Evolutionary conservation across 2,329 filamentous ascomycete genomes (phyloP), one percentile per base, ranked within the genome.

Genomic region (Alternaria ethzedia): DNA sequence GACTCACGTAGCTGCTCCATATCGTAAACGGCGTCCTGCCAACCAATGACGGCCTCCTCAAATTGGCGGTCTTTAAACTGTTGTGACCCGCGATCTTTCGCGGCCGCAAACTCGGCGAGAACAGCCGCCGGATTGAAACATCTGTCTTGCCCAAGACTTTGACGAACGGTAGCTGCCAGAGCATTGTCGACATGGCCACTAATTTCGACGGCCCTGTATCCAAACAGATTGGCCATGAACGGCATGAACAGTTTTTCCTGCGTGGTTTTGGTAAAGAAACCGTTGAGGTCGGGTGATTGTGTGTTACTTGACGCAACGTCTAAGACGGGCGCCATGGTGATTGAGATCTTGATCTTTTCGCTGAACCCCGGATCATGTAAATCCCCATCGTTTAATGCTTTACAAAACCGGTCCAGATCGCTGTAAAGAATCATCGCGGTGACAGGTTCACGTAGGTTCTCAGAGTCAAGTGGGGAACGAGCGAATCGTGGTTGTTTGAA

Each of bases 191-290:
- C 59, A 10, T 57, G 49, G 9, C 66, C 65, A 3, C 49, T 20
- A 11, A 72, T 28, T 15, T 61, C 52, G 6, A 68, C 54, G 15
- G 49, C 15, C 17, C 64, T 57, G 21, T 64, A 68, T 2, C 70
- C 70, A 17, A 65, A 57, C 9, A 72, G 46, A 9, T 54, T 32
- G 8, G 45, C 57, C 21, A 52, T 61, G 54, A 73, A 64, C 6
- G 70, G 66, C n/a, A 49, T 52, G 10, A 73, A 55, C 3, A 73
- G 54, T 3, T 46, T 46, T 50, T 68, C n/a, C 43, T 73, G 69
- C 0, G 61, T 74, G 6, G 59, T 65, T 11, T 59, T 50, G 2
- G 67, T 64, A 55, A 71, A 73, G 65, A 69, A 70, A 8, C 59
- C 57, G 12, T 47, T 20, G 25, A 63, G 59, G 10, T 45, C 43